Base-by-base conservation (phyloP, 2,329 filamentous ascomycete genomes). In the Lecanoromycetidae sp. region DNA sequence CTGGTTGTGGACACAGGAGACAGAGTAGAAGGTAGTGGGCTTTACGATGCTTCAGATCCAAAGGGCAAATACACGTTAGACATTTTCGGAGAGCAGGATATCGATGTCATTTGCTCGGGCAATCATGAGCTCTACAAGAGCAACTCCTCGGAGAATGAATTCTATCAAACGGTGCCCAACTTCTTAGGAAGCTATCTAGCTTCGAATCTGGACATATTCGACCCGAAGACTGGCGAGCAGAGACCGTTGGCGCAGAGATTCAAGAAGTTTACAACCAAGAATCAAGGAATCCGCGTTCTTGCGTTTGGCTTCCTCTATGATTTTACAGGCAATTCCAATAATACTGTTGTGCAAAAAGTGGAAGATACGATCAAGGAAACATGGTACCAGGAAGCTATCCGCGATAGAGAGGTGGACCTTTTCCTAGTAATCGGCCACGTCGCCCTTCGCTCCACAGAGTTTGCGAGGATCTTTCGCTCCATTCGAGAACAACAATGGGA, bases 1-100 rank as follows among this genome's bases (percentile, higher is more conserved):
- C 69, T 98, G n/a, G 70, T 98, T n/a, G 71, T 98, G 53, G 91
- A 98, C 62, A 95, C 88, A 0, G 91, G 91, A 51, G 91, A 96
- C 60, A 77, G 90, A 5, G 77, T 95, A 57, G 91, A 96, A 64
- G 87, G 90, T 29, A 96, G 94, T 61, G 91, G 90, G 1, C 75
- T 98, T 3, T 96, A 94, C 65, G 91, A 96, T 61, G 83, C 81
- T 4, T 94, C 87, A 0, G 71, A 75, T 23, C 91, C 91, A 7
- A 93, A 93, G 60, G 91, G 91, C 19, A 74, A 81, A 58, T 95
- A 87, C 62, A 87, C 86, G 1, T 90, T 87, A 60, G 84, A 90
- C 54, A 91, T 96, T 46, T 79, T 91, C 60, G 80, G 79, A 52
- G 72, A 93, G 59, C 87, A 94, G 60, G 66, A 79, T 35, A 79